These are phyloP conservation scores for Gynochthodes officinalis DNA, from an alignment of 257 asterid genomes.

Conservation along the genomic window DNA sequence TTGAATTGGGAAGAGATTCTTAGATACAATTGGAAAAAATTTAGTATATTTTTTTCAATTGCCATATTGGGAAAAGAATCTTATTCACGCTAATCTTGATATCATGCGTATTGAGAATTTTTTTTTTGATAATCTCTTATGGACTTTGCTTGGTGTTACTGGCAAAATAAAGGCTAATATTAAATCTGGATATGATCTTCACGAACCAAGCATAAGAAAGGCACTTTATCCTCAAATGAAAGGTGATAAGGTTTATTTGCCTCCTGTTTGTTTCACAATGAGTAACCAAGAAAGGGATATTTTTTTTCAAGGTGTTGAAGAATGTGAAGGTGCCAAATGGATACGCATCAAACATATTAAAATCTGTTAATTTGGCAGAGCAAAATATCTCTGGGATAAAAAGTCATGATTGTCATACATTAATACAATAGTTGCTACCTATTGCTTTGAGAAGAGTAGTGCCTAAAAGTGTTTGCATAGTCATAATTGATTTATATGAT, in stretches of 20 bases:
- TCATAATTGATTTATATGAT: neutral
- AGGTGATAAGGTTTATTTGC: neutral
- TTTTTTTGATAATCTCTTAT: neutral
- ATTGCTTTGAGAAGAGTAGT: neutral
- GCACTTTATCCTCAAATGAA: neutral
- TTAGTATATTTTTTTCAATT: neutral
- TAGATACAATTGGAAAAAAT: neutral
- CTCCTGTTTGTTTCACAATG: neutral
- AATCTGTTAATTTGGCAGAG: neutral
- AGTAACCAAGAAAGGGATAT: neutral
- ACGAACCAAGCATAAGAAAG: neutral
- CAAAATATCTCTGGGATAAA: neutral
- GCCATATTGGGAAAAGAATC: neutral
- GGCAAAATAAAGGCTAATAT: too few species aligned
- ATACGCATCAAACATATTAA: neutral
- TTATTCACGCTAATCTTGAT: neutral
- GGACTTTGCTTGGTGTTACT: neutral
- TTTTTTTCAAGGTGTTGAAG: neutral
- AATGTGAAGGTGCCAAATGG: neutral
- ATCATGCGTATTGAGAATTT: slow-evolving; percentile 3
- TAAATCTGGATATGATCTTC: neutral
- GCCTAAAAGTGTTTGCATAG: neutral
- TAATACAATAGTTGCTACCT: neutral
- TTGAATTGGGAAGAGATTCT: too few species aligned
- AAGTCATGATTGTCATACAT: slow-evolving; percentile 6